Percentiles rank a stretch among this genome's conserved stretches.
Evolutionary conservation across 768 basidiomycete species (phyloP).

Genomic region (Terana coerulea): DNA sequence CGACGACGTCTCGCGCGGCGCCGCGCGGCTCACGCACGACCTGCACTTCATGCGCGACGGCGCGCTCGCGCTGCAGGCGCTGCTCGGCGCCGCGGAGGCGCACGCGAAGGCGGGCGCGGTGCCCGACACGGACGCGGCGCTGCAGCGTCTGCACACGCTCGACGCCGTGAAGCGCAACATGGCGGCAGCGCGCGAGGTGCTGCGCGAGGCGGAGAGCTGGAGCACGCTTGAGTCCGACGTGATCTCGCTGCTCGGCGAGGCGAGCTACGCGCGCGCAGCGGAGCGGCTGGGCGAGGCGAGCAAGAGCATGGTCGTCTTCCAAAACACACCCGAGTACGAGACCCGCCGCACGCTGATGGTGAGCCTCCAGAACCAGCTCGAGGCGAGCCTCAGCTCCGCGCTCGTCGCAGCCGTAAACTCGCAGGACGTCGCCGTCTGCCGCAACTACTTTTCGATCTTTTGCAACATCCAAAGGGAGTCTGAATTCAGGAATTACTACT

Average conservation of each 20-base stretch:
- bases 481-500: conserved; percentile 94
- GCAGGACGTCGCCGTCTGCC: conserved; percentile 70
- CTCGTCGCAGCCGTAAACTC: conserved; percentile 83
- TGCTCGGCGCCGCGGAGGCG: conserved; percentile 59
- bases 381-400: conserved; percentile 87
- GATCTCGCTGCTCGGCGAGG: conserved; percentile 74
- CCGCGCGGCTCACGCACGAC: conserved; percentile 92
- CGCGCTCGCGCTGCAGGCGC: conserved; percentile 69
- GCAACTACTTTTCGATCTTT: conserved; percentile 82
- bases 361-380: conserved; percentile 92
- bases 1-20: conserved; percentile 86
- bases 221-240: conserved; percentile 92
- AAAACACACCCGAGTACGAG: conserved; percentile 90
- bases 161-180: conserved; percentile 83
- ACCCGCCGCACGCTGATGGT: conserved; percentile 81
- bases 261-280: conserved; percentile 86
- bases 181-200: conserved; percentile 85
- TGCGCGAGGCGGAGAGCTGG: conserved; percentile 97
- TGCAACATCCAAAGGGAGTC: conserved; percentile 85
- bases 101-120: conserved; percentile 50
- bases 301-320: conserved; percentile 87
- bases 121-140: conserved; percentile 55
- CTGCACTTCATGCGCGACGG: conserved; percentile 96
- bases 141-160: conserved; percentile 76
- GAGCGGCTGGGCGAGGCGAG: conserved; percentile 86